phyloP scores from a whole-genome alignment of 495 filamentous ascomycete genomes.

The Parmelia sp. region DNA sequence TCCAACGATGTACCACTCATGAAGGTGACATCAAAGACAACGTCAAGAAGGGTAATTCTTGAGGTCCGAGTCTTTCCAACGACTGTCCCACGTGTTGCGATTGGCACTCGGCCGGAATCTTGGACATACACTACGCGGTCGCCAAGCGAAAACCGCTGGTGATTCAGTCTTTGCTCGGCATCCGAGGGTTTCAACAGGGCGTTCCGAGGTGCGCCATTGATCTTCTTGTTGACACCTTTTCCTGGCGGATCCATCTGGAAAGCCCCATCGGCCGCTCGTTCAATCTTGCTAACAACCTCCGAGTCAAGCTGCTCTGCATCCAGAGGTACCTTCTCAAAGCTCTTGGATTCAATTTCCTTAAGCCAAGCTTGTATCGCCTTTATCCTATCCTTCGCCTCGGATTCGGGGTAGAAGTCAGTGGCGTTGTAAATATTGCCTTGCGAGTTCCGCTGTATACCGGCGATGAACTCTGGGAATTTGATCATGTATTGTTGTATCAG shows the following conservation, averaged over 20 bases:
- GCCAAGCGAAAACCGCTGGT: conserved; percentile 77
- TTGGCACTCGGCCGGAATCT: conserved; percentile 89
- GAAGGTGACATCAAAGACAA: conserved; percentile 89
- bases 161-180: conserved; percentile 80
- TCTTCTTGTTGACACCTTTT: conserved; percentile 44
- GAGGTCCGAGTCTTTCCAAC: conserved; percentile 83
- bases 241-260: conserved; percentile 44
- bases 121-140: conserved; percentile 91
- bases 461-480: conserved; percentile 91
- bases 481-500: conserved; percentile 85
- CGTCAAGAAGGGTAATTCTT: conserved; percentile 73
- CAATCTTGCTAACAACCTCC: conserved; percentile 74
- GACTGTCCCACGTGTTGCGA: conserved; percentile 85
- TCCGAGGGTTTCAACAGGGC: conserved; percentile 87
- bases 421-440: conserved; percentile 68
- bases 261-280: conserved; percentile 62
- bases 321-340: conserved; percentile 86
- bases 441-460: conserved; percentile 70
- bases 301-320: conserved; percentile 95
- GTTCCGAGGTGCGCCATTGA: conserved; percentile 72
- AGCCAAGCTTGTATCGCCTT: conserved; percentile 90
- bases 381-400: conserved; percentile 56
- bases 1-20: conserved; percentile 91
- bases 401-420: conserved; percentile 77
- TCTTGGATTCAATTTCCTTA: conserved; percentile 79